Base-by-base conservation (phyloP, 495 filamentous ascomycete species). In the Aspergillus kassunensis region DNA sequence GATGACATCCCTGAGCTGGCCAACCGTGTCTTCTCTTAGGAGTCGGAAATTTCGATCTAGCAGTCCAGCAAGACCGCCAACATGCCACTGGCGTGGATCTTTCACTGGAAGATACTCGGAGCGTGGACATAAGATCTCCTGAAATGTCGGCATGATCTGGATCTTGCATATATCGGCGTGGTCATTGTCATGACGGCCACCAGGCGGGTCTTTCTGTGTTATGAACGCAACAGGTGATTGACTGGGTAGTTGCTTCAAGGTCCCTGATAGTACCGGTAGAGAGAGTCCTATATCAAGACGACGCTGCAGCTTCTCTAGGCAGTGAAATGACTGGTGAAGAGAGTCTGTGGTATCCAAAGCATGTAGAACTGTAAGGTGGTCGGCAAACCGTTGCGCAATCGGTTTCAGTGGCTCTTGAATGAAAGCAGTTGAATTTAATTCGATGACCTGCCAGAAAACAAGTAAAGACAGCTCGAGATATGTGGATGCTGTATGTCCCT, bases 21-120 rank as follows among this genome's bases (percentile, higher is more conserved):
- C 73, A 7, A 76, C 51, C 0, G 68, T 74, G 21, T 67, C 71
- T 42, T 73, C 63, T 34, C 72, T 53, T 9, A 77, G 45, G 0
- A 77, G 56, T 31, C 72, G 67, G 53, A 91, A 90, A 53, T 90
- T 83, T 45, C 81, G 69, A 58, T 92, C 87, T 1, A 92, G 63
- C 1, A 88, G 70, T 0, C 86, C 80, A 1, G 64, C 65, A 12
- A 86, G 70, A 6, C 85, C 86, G 9, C 66, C 54, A 2, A 81
- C 50, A 63, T 90, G 85, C 60, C 77, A 76, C 31, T 78, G 70
- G 0, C 57, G 49, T 4, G 77, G 64, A 55, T 87, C 73, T 2
- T 66, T 78, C 4, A 62, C 57, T 2, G 88, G 88, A 0, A 89
- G 66, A 58, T 84, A 90, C 53, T 88, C 82, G 1, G 59, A 46